Evolutionary conservation across 768 basidiomycete species (phyloP), one percentile per base, ranked within the genome.

Genomic region (Boletus pseudo-olivaceus): DNA sequence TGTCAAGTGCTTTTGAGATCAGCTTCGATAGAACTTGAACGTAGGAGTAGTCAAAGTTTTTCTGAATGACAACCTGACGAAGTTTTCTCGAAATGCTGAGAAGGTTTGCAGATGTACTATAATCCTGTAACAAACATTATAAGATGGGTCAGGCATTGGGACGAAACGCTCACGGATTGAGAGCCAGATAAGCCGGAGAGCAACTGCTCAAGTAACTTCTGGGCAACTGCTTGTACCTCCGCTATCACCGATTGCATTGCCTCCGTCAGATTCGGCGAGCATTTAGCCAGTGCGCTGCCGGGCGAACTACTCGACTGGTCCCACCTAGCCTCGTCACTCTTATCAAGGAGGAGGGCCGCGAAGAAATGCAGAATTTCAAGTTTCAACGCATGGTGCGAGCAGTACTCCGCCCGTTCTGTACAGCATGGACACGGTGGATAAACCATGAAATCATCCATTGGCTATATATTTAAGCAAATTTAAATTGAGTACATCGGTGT

Each of bases 41-140:
- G 2, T 79, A 75, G 1, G 88, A 90, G 62, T 87, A 87, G 68
- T 93, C 83, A 54, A 88, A 76, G 4, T 73, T 62, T 4, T 70
- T 46, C 17, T 70, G 62, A 27, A 62, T 60, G 15, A 76, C 64
- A 32, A 76, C 73, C 38, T 70, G 68, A 54, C 76, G 76, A 42
- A 91, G 73, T 55, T 77, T 67, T n/a, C 65, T 60, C 9, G 71
- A 66, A 42, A 73, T 74, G 26, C 56, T 48, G 26, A 84, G 66
- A 29, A 82, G 63, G n/a, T 60, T 70, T 27, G 65, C 52, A 7
- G 73, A 67, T 20, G 74, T 67, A 38, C 65, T 54, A 26, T 75
- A 66, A 39, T 74, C 65, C 43, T 65, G 55, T 72, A 74, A 57
- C 49, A 10, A 30, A 34, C 2, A 6, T 27, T 39, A 33, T 51